A percentile compares a stretch with the other conserved stretches of the same genome.
Evolutionary conservation across 2,329 filamentous ascomycete species (phyloP).

Genomic region (Fusarium neocosmosporiellum): DNA sequence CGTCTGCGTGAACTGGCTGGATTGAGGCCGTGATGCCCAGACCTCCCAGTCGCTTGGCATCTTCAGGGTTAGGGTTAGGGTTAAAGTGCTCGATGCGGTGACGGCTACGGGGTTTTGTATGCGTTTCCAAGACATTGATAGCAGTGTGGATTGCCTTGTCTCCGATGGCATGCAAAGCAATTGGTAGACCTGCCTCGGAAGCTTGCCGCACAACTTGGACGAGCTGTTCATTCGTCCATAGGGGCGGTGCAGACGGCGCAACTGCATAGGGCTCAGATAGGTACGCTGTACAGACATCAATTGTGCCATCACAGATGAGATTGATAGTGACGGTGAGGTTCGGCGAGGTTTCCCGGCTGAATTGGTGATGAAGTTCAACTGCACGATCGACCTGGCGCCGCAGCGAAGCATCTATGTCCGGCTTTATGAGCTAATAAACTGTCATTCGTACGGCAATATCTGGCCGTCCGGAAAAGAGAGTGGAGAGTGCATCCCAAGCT

Average conservation of each 20-base stretch:
- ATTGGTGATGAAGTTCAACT: conserved; percentile 54
- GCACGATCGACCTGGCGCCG: conserved; percentile 61
- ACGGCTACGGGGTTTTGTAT: conserved; percentile 55
- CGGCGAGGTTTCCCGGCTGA: conserved; percentile 49
- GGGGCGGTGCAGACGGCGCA: conserved; percentile 54
- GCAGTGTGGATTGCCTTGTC: conserved; percentile 67
- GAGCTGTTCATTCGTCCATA: conserved; percentile 65
- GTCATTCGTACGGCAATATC: conserved; percentile 56
- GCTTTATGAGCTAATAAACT: conserved; percentile 67
- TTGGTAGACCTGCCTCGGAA: conserved; percentile 63
- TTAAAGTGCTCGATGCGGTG: conserved; percentile 74
- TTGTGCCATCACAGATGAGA: conserved; percentile 69
- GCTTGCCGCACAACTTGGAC: conserved; percentile 64
- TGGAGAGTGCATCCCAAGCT: conserved; percentile 62
- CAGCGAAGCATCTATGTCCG: conserved; percentile 45
- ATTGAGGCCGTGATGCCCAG: conserved; percentile 68
- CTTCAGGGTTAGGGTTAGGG: too few relatives aligned
- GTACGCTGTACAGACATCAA: conserved; percentile 71
- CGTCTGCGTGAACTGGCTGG: conserved; percentile 66
- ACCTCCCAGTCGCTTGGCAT: conserved; percentile 64
- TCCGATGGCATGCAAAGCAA: conserved; percentile 72
- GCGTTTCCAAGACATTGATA: conserved; percentile 61
- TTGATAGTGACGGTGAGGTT: conserved; percentile 68
- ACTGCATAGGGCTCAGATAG: conserved; percentile 66
- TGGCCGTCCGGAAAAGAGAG: conserved; percentile 47